These are phyloP conservation scores for Trichoderma guizhouense DNA, from an alignment of 2,329 filamentous ascomycete species.

Conservation along the genomic window DNA sequence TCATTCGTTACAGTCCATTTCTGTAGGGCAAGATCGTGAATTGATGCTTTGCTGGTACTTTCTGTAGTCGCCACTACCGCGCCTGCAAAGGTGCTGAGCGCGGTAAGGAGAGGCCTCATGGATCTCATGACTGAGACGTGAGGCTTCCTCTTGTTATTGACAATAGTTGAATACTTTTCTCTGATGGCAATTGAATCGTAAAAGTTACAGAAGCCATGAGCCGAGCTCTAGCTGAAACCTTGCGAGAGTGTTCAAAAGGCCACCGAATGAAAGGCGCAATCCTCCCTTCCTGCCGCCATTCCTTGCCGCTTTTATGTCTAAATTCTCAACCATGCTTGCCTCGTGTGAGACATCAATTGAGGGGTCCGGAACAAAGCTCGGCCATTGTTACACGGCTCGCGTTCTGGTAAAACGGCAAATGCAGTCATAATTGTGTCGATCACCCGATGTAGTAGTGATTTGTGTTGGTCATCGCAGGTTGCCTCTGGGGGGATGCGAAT, in stretches of 20 bases:
- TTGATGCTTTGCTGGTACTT: not conserved
- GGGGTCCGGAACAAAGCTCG: slow-evolving; percentile 15
- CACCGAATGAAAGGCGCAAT: not conserved
- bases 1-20: slow-evolving; percentile 18
- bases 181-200: not conserved
- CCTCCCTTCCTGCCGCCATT: not conserved
- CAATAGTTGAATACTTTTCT: not conserved
- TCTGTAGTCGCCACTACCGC: not conserved
- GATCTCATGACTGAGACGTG: not conserved
- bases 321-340: not conserved
- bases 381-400: slow-evolving; percentile 6
- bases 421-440: slow-evolving; percentile 1
- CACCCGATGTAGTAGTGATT: not conserved
- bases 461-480: not conserved
- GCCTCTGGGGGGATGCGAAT: not conserved
- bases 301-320: slow-evolving; percentile 5
- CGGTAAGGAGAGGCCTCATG: not conserved
- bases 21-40: slow-evolving; percentile 3
- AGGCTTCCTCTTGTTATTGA: not conserved
- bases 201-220: not conserved
- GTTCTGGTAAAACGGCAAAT: slow-evolving; percentile 8
- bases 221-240: not conserved
- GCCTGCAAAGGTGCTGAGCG: slow-evolving; percentile 5
- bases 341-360: slow-evolving; percentile 3
- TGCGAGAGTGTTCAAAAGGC: not conserved